Evolutionary conservation across 345 rosid species (phyloP).

Genomic region (Geranium rotundifolium): DNA sequence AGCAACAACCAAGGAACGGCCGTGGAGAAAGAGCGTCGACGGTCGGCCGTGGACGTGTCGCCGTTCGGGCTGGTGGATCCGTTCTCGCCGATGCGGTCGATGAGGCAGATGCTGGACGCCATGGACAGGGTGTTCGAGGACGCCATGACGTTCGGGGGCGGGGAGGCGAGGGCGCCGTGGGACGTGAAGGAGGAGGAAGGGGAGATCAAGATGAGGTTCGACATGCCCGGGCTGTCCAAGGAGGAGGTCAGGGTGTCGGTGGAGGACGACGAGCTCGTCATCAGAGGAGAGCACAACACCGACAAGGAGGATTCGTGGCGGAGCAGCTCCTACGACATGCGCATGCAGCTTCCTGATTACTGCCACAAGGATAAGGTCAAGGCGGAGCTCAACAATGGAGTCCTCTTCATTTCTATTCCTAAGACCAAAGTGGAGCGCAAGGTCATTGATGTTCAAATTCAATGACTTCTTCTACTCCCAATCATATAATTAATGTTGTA

Average conservation of each 20-base stretch:
- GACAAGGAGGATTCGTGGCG: slow-evolving; percentile 40
- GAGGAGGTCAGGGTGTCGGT: slow-evolving; percentile 63
- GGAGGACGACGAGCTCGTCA: slow-evolving; percentile 50
- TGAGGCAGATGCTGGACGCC: slow-evolving; percentile 70
- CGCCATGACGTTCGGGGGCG: slow-evolving; percentile 18
- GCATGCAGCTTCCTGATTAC: slow-evolving; percentile 48
- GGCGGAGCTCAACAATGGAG: slow-evolving; percentile 72
- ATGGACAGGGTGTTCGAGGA: slow-evolving; percentile 68
- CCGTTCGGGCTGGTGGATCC: slow-evolving; percentile 62
- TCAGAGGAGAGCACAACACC: slow-evolving; percentile 54
- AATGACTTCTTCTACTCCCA: too few species aligned
- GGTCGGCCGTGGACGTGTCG: slow-evolving; percentile 36
- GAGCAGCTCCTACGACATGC: slow-evolving; percentile 37
- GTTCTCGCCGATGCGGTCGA: slow-evolving; percentile 58
- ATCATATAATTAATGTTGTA: too few species aligned
- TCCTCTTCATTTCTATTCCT: slow-evolving; percentile 50
- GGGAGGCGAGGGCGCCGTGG: slow-evolving; percentile 57
- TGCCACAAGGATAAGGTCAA: slow-evolving; percentile 49
- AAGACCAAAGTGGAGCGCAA: slow-evolving; percentile 50
- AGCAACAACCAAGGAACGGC: slow-evolving; percentile 25
- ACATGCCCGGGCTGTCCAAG: slow-evolving; percentile 75
- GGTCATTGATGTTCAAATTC: slow-evolving; percentile 34
- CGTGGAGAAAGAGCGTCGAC: slow-evolving; percentile 36
- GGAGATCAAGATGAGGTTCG: slow-evolving; percentile 72
- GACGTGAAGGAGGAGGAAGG: slow-evolving; percentile 68